phyloP scores from a whole-genome alignment of 495 filamentous ascomycete genomes.

The Daldinia grandis region DNA sequence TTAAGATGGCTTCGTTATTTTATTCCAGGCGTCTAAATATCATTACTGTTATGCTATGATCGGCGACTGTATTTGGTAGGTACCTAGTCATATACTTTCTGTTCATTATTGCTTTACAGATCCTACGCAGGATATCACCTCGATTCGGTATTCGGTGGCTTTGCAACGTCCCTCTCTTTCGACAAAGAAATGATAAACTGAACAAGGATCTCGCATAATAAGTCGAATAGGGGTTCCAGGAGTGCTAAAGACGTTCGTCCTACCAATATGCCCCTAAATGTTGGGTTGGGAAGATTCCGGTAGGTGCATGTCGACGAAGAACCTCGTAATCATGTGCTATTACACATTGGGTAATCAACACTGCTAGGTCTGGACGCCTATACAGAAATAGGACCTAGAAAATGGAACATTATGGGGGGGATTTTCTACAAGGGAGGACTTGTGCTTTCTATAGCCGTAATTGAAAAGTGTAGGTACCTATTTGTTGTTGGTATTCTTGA shows the following conservation, averaged over 20 bases:
- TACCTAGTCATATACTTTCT: background rate
- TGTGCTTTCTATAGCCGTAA: too few relatives aligned
- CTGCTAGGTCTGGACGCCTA: too few relatives aligned
- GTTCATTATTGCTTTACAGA: background rate
- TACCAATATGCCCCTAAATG: background rate
- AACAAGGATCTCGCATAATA: conserved; percentile 7
- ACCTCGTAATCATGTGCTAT: too few relatives aligned
- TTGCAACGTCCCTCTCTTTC: too few relatives aligned
- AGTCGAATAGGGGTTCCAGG: background rate
- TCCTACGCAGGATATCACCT: background rate
- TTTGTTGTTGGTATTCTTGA: too few relatives aligned
- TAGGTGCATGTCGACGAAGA: background rate
- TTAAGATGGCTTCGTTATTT: conserved; percentile 1
- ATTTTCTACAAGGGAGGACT: too few relatives aligned
- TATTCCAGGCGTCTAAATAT: background rate
- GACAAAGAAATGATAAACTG: background rate
- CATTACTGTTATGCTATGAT: background rate
- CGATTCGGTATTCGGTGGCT: background rate
- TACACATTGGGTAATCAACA: too few relatives aligned
- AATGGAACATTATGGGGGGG: too few relatives aligned
- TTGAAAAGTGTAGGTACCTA: too few relatives aligned
- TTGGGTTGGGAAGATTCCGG: background rate
- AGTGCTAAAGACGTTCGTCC: background rate
- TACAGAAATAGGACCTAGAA: too few relatives aligned
- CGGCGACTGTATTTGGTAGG: conserved; percentile 4